These are phyloP conservation scores for Penicillium freii DNA, from an alignment of 2,329 filamentous ascomycete genomes.

Conservation along the genomic window DNA sequence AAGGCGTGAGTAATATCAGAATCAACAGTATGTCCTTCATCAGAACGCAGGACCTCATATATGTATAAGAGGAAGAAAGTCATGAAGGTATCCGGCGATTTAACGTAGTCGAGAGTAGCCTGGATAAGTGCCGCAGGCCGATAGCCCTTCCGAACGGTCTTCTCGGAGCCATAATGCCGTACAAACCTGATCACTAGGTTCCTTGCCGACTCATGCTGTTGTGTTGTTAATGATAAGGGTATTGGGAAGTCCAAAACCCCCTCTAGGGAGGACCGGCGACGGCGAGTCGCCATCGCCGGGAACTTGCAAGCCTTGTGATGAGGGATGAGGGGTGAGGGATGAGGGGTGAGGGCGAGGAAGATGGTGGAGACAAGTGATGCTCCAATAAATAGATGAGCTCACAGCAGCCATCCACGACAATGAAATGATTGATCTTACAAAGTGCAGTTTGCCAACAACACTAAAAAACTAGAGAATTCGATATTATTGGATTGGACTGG, in stretches of 20 bases:
- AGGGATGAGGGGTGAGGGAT: no score
- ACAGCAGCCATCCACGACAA: no score
- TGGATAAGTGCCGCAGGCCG: not conserved
- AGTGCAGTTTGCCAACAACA: no score
- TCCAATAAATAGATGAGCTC: no score
- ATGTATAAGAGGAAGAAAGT: not conserved
- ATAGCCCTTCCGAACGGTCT: not conserved
- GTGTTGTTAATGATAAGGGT: not conserved
- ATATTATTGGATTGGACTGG: not conserved
- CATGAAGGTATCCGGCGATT: not conserved
- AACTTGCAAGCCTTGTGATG: no score
- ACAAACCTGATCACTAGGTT: not conserved
- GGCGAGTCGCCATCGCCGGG: not conserved
- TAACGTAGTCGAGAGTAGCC: not conserved
- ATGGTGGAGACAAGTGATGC: no score
- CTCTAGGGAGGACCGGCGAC: not conserved
- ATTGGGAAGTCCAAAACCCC: not conserved
- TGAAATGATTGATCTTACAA: no score
- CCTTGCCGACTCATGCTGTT: slow-evolving; percentile 1
- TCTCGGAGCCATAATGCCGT: not conserved
- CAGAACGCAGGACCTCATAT: not conserved
- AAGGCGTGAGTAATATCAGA: not conserved
- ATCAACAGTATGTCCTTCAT: not conserved
- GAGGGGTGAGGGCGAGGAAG: no score
- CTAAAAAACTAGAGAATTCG: no score